A percentile compares a stretch with the other conserved stretches of the same genome.
phyloP scores from a whole-genome alignment of 495 filamentous ascomycete species.

The Jackrogersella minutella region DNA sequence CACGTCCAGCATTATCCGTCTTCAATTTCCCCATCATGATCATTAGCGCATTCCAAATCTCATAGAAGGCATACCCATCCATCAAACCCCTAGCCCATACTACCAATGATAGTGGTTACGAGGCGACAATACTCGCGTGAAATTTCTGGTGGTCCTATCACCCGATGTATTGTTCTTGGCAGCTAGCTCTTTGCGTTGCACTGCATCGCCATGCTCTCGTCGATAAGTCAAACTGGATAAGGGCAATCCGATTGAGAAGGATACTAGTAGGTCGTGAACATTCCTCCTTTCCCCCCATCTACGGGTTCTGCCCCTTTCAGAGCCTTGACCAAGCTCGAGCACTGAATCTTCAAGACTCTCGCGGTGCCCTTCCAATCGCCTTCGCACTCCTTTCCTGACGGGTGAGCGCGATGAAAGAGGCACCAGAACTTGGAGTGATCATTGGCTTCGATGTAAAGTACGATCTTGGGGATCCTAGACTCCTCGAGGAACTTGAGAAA shows the following conservation, averaged over 20 bases:
- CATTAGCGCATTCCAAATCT: neutral
- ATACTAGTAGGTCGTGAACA: neutral
- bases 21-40: neutral
- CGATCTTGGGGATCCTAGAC: slow-evolving; percentile 14
- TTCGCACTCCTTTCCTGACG: slow-evolving; percentile 4
- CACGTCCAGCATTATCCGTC: neutral
- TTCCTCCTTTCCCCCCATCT: neutral
- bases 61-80: neutral
- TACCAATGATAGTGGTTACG: neutral
- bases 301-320: slow-evolving; percentile 17
- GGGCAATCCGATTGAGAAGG: neutral
- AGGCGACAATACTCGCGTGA: neutral
- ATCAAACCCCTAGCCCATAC: neutral
- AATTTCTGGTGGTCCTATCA: neutral
- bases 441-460: slow-evolving; percentile 20
- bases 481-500: slow-evolving; percentile 30
- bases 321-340: neutral
- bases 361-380: slow-evolving; percentile 15
- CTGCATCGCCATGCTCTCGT: neutral
- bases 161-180: neutral
- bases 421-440: slow-evolving; percentile 31
- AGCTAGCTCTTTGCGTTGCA: neutral
- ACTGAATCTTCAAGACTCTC: slow-evolving; percentile 11
- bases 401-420: slow-evolving; percentile 16
- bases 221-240: neutral